Percentiles rank a stretch among this genome's conserved stretches.
phyloP scores from a whole-genome alignment of 495 filamentous ascomycete genomes.

The Aspergillus avenaceus region DNA sequence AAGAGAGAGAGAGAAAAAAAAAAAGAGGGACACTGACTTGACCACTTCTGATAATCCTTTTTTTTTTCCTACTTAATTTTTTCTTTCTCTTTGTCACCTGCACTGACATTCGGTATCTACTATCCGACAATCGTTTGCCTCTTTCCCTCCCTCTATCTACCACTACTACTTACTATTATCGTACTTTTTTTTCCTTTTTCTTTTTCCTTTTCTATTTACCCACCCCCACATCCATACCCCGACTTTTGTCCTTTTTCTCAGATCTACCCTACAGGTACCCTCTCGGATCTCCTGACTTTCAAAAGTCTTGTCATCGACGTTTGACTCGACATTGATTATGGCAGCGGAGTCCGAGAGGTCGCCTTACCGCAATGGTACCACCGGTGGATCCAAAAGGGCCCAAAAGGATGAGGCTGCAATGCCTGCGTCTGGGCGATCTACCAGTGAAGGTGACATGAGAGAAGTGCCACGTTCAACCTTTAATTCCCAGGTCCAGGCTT shows the following conservation, averaged over 20 bases:
- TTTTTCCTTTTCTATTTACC: conserved; percentile 15
- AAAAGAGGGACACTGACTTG: too few species aligned
- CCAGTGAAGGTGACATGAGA: conserved; percentile 28
- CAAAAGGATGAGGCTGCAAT: conserved; percentile 26
- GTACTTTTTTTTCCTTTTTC: conserved; percentile 1
- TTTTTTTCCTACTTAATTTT: background rate
- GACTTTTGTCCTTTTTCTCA: conserved; percentile 24
- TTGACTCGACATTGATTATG: conserved; percentile 36
- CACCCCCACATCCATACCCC: too few species aligned
- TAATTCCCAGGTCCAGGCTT: conserved; percentile 26
- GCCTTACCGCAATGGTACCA: conserved; percentile 33
- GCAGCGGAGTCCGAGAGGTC: conserved; percentile 44
- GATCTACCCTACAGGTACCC: conserved; percentile 20
- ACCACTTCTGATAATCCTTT: conserved; percentile 3
- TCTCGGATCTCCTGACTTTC: conserved; percentile 42
- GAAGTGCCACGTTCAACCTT: conserved; percentile 28
- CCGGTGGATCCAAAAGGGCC: conserved; percentile 29
- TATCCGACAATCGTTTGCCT: too few species aligned
- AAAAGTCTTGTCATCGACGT: conserved; percentile 28
- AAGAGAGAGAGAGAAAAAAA: too few species aligned
- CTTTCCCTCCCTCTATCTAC: conserved; percentile 10
- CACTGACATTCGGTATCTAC: too few species aligned
- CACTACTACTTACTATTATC: conserved; percentile 5
- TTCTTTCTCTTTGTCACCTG: conserved; percentile 5
- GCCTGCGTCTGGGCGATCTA: conserved; percentile 25